Evolutionary conservation across 2,329 filamentous ascomycete species (phyloP).

Genomic region (Ophiostoma sp.): DNA sequence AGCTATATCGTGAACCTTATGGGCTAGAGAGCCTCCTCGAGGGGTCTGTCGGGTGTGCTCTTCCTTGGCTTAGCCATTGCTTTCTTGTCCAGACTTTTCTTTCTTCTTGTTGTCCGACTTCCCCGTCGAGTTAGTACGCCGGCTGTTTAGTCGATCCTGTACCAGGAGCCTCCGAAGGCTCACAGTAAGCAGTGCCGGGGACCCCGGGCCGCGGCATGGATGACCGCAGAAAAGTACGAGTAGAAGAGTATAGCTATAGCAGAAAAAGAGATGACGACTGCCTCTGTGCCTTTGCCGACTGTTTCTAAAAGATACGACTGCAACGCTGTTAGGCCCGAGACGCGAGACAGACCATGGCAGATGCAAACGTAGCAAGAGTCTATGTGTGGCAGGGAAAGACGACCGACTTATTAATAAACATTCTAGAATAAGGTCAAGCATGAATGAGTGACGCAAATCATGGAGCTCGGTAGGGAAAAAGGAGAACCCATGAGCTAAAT

Average conservation of each 20-base stretch:
- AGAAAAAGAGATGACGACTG: conserved; percentile 8
- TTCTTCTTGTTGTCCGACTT: too few species aligned
- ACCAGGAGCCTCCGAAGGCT: not conserved
- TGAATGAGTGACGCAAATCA: conserved; percentile 13
- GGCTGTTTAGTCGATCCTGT: too few species aligned
- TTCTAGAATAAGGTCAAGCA: conserved; percentile 2
- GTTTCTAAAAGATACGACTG: conserved; percentile 11
- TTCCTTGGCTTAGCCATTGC: not conserved
- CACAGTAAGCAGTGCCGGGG: not conserved
- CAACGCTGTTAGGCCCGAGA: conserved; percentile 6
- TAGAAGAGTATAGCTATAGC: not conserved
- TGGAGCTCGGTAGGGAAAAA: not conserved
- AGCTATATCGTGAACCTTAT: not conserved
- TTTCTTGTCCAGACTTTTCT: too few species aligned
- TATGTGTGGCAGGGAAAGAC: not conserved
- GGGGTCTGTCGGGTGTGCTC: not conserved
- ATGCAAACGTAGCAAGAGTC: not conserved
- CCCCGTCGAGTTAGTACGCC: too few species aligned
- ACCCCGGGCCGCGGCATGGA: not conserved
- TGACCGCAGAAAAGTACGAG: not conserved
- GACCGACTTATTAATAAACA: not conserved
- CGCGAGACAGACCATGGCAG: not conserved
- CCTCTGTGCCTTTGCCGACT: conserved; percentile 6
- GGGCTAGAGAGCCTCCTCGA: not conserved
- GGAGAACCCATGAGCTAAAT: not conserved